Percentiles rank a stretch among this genome's conserved stretches.
Conservation (phyloP, 208 protist genomes). For the Naegleria lovaniensis region DNA sequence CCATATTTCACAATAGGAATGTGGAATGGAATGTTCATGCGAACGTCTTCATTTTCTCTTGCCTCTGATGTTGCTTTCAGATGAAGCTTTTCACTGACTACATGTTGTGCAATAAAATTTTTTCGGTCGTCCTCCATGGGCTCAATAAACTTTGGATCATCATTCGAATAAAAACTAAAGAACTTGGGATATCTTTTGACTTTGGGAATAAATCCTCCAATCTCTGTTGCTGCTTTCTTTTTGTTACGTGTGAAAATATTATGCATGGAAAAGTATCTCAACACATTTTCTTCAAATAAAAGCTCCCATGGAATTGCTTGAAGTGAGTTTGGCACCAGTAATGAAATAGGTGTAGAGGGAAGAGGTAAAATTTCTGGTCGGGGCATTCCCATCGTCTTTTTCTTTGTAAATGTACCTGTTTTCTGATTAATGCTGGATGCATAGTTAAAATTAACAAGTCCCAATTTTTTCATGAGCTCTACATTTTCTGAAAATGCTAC, state of each 20-base stretch:
- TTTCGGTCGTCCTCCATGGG: not conserved
- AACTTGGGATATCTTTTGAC: not conserved
- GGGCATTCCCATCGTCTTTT: not conserved
- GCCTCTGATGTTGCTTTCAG: not conserved
- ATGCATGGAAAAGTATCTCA: not conserved
- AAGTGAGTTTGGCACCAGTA: not conserved
- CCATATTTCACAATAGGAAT: not conserved
- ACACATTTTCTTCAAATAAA: not conserved
- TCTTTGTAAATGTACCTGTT: not conserved
- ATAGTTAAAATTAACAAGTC: not conserved
- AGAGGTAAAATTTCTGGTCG: not conserved
- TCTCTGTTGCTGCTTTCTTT: not conserved
- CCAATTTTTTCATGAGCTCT: not conserved
- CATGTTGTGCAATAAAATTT: not conserved
- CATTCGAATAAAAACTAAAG: constrained; percentile 24
- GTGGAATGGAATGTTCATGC: not conserved
- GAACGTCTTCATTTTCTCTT: not conserved
- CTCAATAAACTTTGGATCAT: not conserved
- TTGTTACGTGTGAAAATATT: not conserved
- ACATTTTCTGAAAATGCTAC: not conserved
- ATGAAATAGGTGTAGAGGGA: not conserved
- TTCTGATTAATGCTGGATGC: not conserved
- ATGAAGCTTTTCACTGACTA: not conserved
- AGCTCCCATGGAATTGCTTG: constrained; percentile 17
- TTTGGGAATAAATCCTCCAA: not conserved